Evolutionary conservation across 2,329 filamentous ascomycete species (phyloP), one percentile per base, ranked within the genome.

Genomic region (Curvularia hawaiiensis): DNA sequence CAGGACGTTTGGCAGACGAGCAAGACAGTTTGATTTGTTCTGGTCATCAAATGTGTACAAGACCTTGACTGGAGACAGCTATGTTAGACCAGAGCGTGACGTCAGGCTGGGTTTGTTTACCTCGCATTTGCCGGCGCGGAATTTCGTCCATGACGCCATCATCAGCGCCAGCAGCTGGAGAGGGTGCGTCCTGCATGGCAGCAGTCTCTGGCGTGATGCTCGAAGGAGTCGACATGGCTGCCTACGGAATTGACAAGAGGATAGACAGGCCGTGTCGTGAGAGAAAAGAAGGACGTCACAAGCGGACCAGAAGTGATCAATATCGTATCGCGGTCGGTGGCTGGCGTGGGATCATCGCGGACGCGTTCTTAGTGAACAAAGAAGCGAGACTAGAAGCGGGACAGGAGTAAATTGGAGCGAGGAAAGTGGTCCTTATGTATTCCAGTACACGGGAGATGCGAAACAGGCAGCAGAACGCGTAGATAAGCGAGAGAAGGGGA

Each of bases 1-100:
- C 56, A 97, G 82, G 16, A 89, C 84, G 58, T 94, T 88, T 18
- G 91, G 90, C 82, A 91, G 89, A 69, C 94, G 86, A 58, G 94
- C 93, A 49, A 99, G 84, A 77, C 92, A 97, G 73, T 94, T 93
- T 63, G 92, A 89, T 78, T 92, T 92, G 79, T 87, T 89, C 65
- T 94, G 89, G 72, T 89, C 88, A 76, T 98, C 93, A 79, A 98
- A 97, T 31, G 92, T 97, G 79, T 98, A 99, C 60, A 96, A 88
- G 49, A 98, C 90, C 83, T 98, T 98, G 77, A 98, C 93, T 96
- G 77, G 63, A 63, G 31, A 54, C 16, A 44, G 22, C 47, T 10
- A 22, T 40, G 62, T 71, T 63, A 71, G 67, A 71, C 47, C 46
- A 45, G 40, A 39, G 41, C 50, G 20, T 40, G 50, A 28, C 39